Base-by-base conservation (phyloP, 176 grass and related monocot species). In the Paspalum vaginatum region DNA sequence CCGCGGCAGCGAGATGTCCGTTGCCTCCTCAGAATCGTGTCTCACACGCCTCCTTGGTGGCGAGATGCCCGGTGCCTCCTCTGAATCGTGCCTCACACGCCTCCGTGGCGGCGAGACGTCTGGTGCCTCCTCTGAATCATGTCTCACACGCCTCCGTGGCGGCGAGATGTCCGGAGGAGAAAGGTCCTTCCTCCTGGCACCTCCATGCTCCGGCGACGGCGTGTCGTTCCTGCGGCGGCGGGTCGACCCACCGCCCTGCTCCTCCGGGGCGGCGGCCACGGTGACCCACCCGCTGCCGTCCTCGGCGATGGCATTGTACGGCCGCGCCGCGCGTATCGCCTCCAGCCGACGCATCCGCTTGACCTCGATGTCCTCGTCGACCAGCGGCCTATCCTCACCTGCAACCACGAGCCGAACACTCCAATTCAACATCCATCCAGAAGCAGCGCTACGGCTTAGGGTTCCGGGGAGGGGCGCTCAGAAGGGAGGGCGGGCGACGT, bases 361-460 rank as follows among this genome's bases (percentile, higher is more conserved):
- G 9, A 98, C 95, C 78, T 98, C 95, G n/a, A 98, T 86, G 67
- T 98, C 95, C 77, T 98, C 95, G 9, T 98, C 75, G 44, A 98
- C 86, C 81, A 84, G 88, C 22, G 95, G 92, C 61, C 49, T 79
- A 22, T 92, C 95, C 2, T 98, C 95, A 24, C 79, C 95, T 98
- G 65, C 53, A 74, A 71, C 49, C 43, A 72, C 27, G 38, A 47
- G 43, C 68, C 65, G 43, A 32, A 73, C n/a, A 10, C 45, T 13
- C 55, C 37, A 7, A 8, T 62, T 68, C 21, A 62, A 46, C 83
- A 70, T 16, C 68, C 0, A 17, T 68, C 9, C 21, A 54, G 13
- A 78, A 64, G 17, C 2, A 20, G 16, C 18, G 18, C 11, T 56
- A 72, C 2, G 37, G 7, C 13, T 16, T 66, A 76, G 79, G 70